Base-by-base conservation (phyloP, 305 asterid species). In the Fraxinus albicans region DNA sequence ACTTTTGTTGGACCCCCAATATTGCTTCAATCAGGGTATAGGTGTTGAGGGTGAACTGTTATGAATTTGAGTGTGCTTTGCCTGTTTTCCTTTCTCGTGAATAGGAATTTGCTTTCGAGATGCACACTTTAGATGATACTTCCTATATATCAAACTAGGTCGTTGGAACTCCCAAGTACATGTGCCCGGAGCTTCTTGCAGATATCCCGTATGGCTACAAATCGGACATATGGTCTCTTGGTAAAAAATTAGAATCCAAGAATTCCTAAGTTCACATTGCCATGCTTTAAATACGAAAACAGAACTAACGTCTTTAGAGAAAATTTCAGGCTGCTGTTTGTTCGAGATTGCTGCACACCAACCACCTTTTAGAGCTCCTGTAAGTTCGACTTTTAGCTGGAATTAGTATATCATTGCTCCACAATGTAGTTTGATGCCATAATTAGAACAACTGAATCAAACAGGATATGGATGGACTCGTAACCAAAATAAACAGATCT, bases 151-250 rank as follows among this genome's bases (percentile, higher is more conserved):
- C 75, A 40, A 82, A 81, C 83, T 89, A 96, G 99, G 97, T 86
- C 77, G 95, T 83, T 15, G 97, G 98, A 38, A 93, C 91, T 27
- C 92, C 97, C 44, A 94, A 90, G 80, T 93, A 94, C 88, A 93
- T 94, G 94, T 93, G 98, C 88, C 99, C 98, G 13, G 99, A 96
- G 90, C 94, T 92, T 86, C 94, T 94, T 85, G 87, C 93, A 27
- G 93, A 90, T 79, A 86, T 84, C 70, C 97, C 98, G 23, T 96
- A 94, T 83, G 97, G 97, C 83, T 95, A 94, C 86, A 96, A 93
- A 91, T 95, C 99, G 8, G 99, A 97, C 90, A 93, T 95, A 83
- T 97, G 99, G 98, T 94, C 98, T n/a, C 93, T 95, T 6, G 99
- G 98, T 96, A 90, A 89, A 76, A 67, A 69, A 9, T 31, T 25